Conservation (phyloP, 2,329 filamentous ascomycete genomes). For the Akanthomyces muscarius region DNA sequence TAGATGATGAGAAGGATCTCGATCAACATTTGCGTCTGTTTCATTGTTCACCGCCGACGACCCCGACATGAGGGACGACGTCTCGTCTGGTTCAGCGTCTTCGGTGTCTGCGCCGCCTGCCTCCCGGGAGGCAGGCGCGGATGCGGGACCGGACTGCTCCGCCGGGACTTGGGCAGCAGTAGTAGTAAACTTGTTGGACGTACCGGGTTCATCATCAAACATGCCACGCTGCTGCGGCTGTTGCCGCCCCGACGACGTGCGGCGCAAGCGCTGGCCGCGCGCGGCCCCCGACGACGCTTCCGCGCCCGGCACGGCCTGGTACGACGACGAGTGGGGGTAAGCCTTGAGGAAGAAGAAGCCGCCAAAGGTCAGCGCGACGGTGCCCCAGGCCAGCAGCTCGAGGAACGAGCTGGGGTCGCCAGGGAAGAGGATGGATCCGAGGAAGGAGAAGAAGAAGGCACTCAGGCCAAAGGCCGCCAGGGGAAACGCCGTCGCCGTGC, state of each 20-base stretch:
- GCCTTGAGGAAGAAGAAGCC: slow-evolving; percentile 85
- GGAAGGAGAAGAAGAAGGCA: slow-evolving; percentile 88
- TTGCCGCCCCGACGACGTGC: slow-evolving; percentile 37
- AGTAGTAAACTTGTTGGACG: slow-evolving; percentile 40
- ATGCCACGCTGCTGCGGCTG: slow-evolving; percentile 2
- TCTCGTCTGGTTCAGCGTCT: slow-evolving; percentile 54
- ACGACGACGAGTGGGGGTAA: slow-evolving; percentile 55
- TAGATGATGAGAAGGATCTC: slow-evolving; percentile 72
- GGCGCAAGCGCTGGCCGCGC: slow-evolving; percentile 38
- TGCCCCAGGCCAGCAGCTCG: slow-evolving; percentile 74
- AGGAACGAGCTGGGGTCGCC: slow-evolving; percentile 80
- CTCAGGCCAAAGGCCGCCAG: slow-evolving; percentile 90
- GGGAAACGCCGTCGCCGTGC: slow-evolving; percentile 91
- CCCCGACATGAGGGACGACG: slow-evolving; percentile 72
- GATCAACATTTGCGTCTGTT: slow-evolving; percentile 60
- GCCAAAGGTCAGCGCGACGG: slow-evolving; percentile 67
- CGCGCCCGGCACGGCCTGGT: slow-evolving; percentile 50
- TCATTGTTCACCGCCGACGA: slow-evolving; percentile 50
- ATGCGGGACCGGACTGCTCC: slow-evolving; percentile 18
- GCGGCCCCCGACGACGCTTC: slow-evolving; percentile 28
- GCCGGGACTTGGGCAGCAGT: slow-evolving; percentile 30
- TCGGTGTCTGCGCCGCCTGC: slow-evolving; percentile 24
- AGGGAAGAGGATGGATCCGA: slow-evolving; percentile 74
- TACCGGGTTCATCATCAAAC: slow-evolving; percentile 59
- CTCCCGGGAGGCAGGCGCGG: slow-evolving; percentile 10